These are phyloP conservation scores for Filosporella fistucella DNA, from an alignment of 495 filamentous ascomycete species.

Conservation along the genomic window DNA sequence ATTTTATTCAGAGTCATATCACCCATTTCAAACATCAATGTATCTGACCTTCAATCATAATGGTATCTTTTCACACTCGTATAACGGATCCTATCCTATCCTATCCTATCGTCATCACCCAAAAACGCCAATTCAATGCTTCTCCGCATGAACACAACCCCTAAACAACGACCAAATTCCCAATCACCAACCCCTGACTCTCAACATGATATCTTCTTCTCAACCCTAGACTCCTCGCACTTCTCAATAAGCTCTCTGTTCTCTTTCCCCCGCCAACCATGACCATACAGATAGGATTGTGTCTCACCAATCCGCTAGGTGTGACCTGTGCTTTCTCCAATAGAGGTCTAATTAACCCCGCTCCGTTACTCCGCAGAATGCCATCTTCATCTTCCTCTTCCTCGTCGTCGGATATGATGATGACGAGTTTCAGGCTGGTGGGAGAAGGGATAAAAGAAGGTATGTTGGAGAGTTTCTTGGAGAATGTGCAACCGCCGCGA, in stretches of 20 bases:
- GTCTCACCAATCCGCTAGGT: conserved; percentile 64
- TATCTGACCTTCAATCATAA: neutral
- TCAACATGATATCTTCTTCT: conserved; percentile 74
- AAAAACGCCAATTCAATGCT: neutral
- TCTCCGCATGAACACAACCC: neutral
- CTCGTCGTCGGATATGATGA: conserved; percentile 72
- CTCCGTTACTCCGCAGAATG: neutral
- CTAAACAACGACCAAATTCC: conserved; percentile 65
- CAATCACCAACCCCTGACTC: conserved; percentile 74
- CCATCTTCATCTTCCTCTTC: conserved; percentile 39
- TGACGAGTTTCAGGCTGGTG: conserved; percentile 66
- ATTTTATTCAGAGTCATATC: no score
- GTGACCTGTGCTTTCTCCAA: conserved; percentile 74
- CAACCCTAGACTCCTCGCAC: conserved; percentile 61
- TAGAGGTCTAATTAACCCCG: conserved; percentile 58
- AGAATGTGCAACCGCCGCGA: conserved; percentile 82
- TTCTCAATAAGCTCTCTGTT: conserved; percentile 56
- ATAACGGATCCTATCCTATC: no score
- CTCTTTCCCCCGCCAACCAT: conserved; percentile 77
- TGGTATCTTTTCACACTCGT: no score
- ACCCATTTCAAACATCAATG: neutral
- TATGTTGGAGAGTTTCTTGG: conserved; percentile 76
- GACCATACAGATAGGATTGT: conserved; percentile 72
- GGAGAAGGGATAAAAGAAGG: conserved; percentile 64
- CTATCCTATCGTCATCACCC: neutral